Evolutionary conservation across 2,329 filamentous ascomycete species (phyloP), one percentile per base, ranked within the genome.

Genomic region (Stagonosporopsis rhizophila): DNA sequence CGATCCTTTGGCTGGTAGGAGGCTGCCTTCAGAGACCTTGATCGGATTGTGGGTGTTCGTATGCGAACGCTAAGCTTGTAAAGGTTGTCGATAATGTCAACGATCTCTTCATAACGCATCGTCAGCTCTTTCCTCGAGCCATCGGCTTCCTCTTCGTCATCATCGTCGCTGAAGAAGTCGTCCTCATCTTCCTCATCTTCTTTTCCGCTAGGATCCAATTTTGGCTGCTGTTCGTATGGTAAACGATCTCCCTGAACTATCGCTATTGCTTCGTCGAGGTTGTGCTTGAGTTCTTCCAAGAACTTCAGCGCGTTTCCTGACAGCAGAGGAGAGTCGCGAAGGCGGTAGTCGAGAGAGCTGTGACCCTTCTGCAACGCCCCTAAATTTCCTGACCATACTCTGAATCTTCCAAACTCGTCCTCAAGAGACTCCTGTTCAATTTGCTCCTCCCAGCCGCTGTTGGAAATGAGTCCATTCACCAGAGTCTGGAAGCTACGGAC

Each of bases 61-160:
- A 76, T 76, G 22, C 74, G 69, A 11, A 76, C 70, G 38, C 72
- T 74, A 3, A 76, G 64, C 42, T 73, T 75, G 58, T 76, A 76
- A 2, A 76, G 64, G 30, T 75, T 74, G 56, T 76, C 69, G 41
- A 76, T 64, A 8, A 76, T 75, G 40, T 76, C 74, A 4, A 73
- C 53, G n/a, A 75, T 53, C 14, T 76, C 74, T 23, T 58, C 58
- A 45, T 74, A 73, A n/a, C 74, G 70, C 65, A 75, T 72, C 7
- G 64, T 65, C 25, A 76, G 49, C 52, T 76, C 73, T 5, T 62
- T 69, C 28, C 61, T 72, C 5, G 70, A 63, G 15, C 56, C 53
- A 6, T 49, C 61, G 2, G 55, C 42, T 19, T 67, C 67, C 20
- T 63, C 60, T 2, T 70, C 65, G 2, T 69, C 71, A 11, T 75